These are phyloP conservation scores for Bipolaris oryzae DNA, from an alignment of 2,329 filamentous ascomycete genomes.

Conservation along the genomic window DNA sequence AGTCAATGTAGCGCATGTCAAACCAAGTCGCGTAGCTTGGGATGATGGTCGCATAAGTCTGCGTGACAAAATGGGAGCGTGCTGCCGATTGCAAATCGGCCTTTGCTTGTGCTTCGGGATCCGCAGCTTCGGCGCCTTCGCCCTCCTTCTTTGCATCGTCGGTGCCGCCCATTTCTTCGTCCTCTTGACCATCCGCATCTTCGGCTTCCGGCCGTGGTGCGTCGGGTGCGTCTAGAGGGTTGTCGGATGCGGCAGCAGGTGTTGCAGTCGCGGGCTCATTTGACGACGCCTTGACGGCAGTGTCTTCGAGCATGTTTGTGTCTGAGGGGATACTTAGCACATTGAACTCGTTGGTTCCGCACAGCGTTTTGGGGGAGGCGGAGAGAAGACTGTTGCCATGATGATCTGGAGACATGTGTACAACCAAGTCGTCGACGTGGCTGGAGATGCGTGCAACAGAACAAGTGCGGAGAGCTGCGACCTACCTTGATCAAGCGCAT, in stretches of 20 bases:
- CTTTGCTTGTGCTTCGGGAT: conserved; percentile 70
- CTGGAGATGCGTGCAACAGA: conserved; percentile 3
- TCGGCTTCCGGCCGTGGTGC: conserved; percentile 65
- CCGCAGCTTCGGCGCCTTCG: conserved; percentile 36
- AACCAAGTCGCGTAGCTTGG: conserved; percentile 99
- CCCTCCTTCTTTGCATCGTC: conserved; percentile 49
- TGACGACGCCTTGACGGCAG: conserved; percentile 51
- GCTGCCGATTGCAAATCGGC: conserved; percentile 82
- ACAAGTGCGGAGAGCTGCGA: conserved; percentile 4
- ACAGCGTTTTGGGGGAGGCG: background rate
- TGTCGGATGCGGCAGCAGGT: conserved; percentile 63
- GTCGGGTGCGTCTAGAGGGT: conserved; percentile 71
- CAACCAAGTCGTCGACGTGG: conserved; percentile 9
- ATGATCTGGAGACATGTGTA: background rate
- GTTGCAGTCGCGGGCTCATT: conserved; percentile 64
- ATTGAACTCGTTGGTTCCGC: background rate
- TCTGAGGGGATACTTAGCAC: conserved; percentile 53
- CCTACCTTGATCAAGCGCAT: conserved; percentile 44
- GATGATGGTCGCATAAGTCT: conserved; percentile 94
- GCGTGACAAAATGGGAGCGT: conserved; percentile 87
- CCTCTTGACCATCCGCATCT: conserved; percentile 65
- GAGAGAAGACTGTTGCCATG: background rate
- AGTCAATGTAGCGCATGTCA: conserved; percentile 92
- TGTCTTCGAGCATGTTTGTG: conserved; percentile 60
- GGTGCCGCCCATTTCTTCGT: conserved; percentile 68